Conservation (phyloP, 2,329 filamentous ascomycete genomes). For the Alternaria postmessia region DNA sequence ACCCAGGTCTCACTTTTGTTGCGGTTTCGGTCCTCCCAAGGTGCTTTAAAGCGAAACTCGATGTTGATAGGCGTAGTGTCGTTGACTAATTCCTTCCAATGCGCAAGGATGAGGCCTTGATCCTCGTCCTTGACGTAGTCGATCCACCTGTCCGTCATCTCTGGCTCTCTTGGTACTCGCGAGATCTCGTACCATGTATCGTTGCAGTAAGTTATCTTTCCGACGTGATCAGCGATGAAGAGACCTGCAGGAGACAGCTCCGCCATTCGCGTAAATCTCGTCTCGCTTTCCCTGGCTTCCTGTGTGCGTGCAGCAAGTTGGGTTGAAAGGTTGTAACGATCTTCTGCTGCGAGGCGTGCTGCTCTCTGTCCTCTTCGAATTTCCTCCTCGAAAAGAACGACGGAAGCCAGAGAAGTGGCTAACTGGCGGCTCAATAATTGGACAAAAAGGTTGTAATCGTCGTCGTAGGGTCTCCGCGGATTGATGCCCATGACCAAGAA, state of each 20-base stretch:
- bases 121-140: constrained; percentile 75
- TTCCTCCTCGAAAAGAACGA: constrained; percentile 84
- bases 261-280: constrained; percentile 83
- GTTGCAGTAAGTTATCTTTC: constrained; percentile 80
- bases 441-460: constrained; percentile 81
- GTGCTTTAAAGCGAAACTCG: constrained; percentile 78
- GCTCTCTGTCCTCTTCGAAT: constrained; percentile 77
- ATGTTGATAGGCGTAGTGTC: constrained; percentile 71
- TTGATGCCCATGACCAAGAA: constrained; percentile 83
- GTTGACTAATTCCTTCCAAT: constrained; percentile 70
- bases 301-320: constrained; percentile 71
- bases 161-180: constrained; percentile 66
- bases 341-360: constrained; percentile 76
- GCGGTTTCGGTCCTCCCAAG: constrained; percentile 65
- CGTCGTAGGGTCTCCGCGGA: constrained; percentile 78
- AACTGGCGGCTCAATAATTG: constrained; percentile 77
- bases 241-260: constrained; percentile 85
- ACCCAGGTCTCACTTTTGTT: constrained; percentile 76
- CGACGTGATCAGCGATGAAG: constrained; percentile 78
- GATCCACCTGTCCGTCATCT: constrained; percentile 73
- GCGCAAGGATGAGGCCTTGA: constrained; percentile 62
- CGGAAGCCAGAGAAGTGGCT: constrained; percentile 80
- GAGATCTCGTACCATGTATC: constrained; percentile 78
- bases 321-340: constrained; percentile 78
- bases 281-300: constrained; percentile 69